phyloP scores from a whole-genome alignment of 1,284 basidiomycete species.

The Cystobasidium pallidum region DNA sequence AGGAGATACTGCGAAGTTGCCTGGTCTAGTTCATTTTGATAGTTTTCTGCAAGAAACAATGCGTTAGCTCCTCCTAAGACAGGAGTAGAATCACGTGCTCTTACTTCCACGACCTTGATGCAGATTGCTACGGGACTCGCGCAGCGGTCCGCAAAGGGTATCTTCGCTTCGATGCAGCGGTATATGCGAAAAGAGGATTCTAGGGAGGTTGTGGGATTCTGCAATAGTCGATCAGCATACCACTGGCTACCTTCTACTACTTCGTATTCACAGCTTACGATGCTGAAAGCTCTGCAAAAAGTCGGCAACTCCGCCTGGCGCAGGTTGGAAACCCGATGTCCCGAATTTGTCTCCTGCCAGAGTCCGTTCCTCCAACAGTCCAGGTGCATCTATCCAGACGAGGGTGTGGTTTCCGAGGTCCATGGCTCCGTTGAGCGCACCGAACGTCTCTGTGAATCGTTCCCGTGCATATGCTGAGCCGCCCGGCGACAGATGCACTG shows the following conservation, averaged over 20 bases:
- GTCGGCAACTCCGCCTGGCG: slow-evolving; percentile 38
- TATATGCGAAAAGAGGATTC: slow-evolving; percentile 78
- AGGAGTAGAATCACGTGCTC: neutral
- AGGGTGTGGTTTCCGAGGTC: slow-evolving; percentile 67
- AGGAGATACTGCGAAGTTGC: slow-evolving; percentile 73
- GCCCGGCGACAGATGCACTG: slow-evolving; percentile 38
- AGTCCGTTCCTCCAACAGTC: slow-evolving; percentile 50
- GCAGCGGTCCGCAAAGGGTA: slow-evolving; percentile 71
- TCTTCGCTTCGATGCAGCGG: slow-evolving; percentile 73
- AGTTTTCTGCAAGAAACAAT: slow-evolving; percentile 61
- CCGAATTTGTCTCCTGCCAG: slow-evolving; percentile 41
- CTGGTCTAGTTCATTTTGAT: slow-evolving; percentile 75
- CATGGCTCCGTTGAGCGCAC: slow-evolving; percentile 65
- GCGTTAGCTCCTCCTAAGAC: neutral
- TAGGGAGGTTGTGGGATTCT: slow-evolving; percentile 55
- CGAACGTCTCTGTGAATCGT: slow-evolving; percentile 71
- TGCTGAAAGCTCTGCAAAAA: slow-evolving; percentile 57
- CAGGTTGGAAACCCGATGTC: slow-evolving; percentile 38
- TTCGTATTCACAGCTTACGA: neutral
- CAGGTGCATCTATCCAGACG: slow-evolving; percentile 54
- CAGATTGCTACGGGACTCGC: slow-evolving; percentile 70
- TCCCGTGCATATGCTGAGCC: slow-evolving; percentile 66
- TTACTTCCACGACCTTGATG: slow-evolving; percentile 68
- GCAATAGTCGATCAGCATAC: neutral
- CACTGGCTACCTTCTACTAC: neutral